phyloP scores from a whole-genome alignment of 495 filamentous ascomycete genomes.

The Aspergillus campestris region DNA sequence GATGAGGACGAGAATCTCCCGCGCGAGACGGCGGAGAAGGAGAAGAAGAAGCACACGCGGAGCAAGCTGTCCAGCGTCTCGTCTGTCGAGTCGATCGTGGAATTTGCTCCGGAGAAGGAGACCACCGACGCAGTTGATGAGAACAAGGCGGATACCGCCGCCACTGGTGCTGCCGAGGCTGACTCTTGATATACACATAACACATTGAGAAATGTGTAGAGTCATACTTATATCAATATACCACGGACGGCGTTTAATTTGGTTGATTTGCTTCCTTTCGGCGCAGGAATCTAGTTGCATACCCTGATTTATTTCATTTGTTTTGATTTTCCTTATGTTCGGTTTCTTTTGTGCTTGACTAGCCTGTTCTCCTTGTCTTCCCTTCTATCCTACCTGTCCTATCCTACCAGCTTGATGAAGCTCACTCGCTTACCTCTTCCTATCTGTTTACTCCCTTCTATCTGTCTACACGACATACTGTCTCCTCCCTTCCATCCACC shows the following conservation, averaged over 20 bases:
- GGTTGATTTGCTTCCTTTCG: neutral
- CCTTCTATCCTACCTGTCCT: no score
- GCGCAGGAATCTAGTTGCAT: no score
- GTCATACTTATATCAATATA: neutral
- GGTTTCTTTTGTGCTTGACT: no score
- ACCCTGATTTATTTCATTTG: neutral
- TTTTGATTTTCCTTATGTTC: neutral
- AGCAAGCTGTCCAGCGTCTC: constrained; percentile 17
- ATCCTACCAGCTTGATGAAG: no score
- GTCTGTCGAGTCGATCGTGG: constrained; percentile 27
- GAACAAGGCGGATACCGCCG: neutral
- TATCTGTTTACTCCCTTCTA: no score
- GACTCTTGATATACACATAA: neutral
- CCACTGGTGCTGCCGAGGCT: constrained; percentile 8
- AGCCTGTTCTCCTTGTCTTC: no score
- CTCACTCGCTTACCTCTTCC: no score
- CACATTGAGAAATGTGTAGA: no score
- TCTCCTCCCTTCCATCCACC: no score
- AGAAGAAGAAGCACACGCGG: constrained; percentile 14
- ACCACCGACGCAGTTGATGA: constrained; percentile 4
- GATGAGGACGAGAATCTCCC: constrained; percentile 35
- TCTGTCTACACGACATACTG: no score
- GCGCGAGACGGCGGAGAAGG: constrained; percentile 8
- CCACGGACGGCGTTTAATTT: neutral
- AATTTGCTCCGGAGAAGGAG: constrained; percentile 13